Evolutionary conservation across 2,329 filamentous ascomycete genomes (phyloP).

Genomic region (Exophiala sp.): DNA sequence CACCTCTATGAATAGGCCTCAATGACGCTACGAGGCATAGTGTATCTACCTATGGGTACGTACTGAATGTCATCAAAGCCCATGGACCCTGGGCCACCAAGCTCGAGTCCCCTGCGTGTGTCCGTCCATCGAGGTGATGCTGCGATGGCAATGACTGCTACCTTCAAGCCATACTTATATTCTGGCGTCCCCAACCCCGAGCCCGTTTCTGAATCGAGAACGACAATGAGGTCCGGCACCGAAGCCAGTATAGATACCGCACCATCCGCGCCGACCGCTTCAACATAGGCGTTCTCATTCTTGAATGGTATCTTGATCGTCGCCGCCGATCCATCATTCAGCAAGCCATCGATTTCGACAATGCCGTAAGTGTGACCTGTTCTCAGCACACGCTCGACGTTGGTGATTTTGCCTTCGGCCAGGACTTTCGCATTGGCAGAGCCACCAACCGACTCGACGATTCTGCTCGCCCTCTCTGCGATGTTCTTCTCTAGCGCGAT

Average conservation of each 20-base stretch:
- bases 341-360: conserved; percentile 54
- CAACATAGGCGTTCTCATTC: conserved; percentile 58
- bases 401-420: conserved; percentile 63
- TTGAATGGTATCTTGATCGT: conserved; percentile 66
- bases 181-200: conserved; percentile 57
- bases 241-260: conserved; percentile 44
- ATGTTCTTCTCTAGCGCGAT: conserved; percentile 45
- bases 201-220: conserved; percentile 56
- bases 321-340: conserved; percentile 28
- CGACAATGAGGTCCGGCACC: conserved; percentile 56
- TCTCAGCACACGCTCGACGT: conserved; percentile 52
- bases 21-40: conserved; percentile 30
- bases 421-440: conserved; percentile 52
- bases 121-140: conserved; percentile 57
- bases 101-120: conserved; percentile 47
- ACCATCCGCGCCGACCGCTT: neutral
- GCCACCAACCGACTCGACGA: conserved; percentile 46
- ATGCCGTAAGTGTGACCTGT: conserved; percentile 55
- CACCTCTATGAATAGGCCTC: conserved; percentile 20
- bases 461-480: conserved; percentile 55
- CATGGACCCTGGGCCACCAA: conserved; percentile 51
- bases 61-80: conserved; percentile 26
- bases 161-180: conserved; percentile 48
- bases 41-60: conserved; percentile 26
- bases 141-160: conserved; percentile 52